Evolutionary conservation across 2,329 filamentous ascomycete species (phyloP).

Genomic region (Westerdykella sp.): DNA sequence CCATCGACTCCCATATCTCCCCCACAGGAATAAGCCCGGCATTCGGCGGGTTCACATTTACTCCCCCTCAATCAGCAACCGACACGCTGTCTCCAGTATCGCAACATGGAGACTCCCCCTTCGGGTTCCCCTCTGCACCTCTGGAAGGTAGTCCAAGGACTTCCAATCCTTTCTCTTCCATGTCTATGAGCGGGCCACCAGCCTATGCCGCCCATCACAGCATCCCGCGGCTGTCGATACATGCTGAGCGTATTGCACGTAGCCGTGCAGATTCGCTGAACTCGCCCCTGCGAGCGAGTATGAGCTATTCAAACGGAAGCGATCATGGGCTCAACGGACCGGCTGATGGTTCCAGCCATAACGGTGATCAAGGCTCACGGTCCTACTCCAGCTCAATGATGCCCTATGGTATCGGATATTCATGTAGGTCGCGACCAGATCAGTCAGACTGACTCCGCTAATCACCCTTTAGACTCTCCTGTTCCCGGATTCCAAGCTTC

Average conservation of each 20-base stretch:
- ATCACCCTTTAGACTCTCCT: constrained; percentile 26
- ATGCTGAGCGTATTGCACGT: constrained; percentile 39
- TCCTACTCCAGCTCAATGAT: constrained; percentile 29
- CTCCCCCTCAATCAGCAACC: constrained; percentile 47
- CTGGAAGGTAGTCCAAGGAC: constrained; percentile 34
- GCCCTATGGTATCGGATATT: constrained; percentile 37
- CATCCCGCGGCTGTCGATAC: constrained; percentile 40
- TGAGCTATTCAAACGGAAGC: constrained; percentile 38
- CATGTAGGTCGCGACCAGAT: constrained; percentile 19
- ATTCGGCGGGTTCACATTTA: constrained; percentile 62
- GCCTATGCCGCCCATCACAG: constrained; percentile 35
- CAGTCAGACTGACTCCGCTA: constrained; percentile 5
- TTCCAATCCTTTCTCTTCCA: constrained; percentile 35
- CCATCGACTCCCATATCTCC: constrained; percentile 61
- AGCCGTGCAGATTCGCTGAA: constrained; percentile 39
- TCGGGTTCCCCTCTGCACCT: constrained; percentile 33
- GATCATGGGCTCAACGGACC: constrained; percentile 21
- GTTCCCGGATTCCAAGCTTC: constrained; percentile 38
- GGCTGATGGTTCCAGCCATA: constrained; percentile 18
- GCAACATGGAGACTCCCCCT: constrained; percentile 37
- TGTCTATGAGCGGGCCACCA: constrained; percentile 27
- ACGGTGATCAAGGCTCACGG: constrained; percentile 10
- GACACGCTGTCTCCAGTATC: constrained; percentile 43
- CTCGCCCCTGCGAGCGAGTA: constrained; percentile 43
- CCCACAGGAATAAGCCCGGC: constrained; percentile 61